Evolutionary conservation across 1,284 basidiomycete species (phyloP).

Genomic region (Cryptococcus sp.): DNA sequence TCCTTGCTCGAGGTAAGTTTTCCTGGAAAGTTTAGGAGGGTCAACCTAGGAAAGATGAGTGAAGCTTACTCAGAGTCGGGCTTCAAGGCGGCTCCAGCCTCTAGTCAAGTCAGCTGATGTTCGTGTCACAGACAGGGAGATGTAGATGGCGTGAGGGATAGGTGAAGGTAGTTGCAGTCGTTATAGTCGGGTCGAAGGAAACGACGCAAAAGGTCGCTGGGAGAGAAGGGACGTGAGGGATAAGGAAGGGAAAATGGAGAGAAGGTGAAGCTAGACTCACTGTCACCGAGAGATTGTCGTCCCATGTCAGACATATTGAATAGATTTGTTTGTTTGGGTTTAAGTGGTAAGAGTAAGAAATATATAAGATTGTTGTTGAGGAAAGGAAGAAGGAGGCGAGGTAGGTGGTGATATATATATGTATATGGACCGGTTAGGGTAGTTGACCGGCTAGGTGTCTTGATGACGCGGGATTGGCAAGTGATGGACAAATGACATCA

Average conservation of each 20-base stretch:
- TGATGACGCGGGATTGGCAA: no score
- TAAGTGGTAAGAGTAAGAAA: conserved; percentile 1
- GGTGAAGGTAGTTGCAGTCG: no score
- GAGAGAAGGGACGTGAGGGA: not conserved
- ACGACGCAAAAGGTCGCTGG: no score
- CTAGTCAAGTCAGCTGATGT: conserved; percentile 1
- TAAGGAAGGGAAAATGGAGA: not conserved
- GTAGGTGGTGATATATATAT: conserved; percentile 6
- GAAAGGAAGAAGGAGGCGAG: conserved; percentile 3
- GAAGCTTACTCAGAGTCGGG: conserved; percentile 40
- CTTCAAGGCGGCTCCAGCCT: conserved; percentile 39
- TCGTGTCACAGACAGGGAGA: not conserved
- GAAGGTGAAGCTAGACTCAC: conserved; percentile 11
- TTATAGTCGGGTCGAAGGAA: no score
- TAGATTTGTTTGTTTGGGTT: conserved; percentile 7
- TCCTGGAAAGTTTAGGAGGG: no score
- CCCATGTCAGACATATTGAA: conserved; percentile 34
- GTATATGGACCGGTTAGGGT: conserved; percentile 7
- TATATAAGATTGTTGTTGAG: conserved; percentile 2
- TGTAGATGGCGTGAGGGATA: not conserved
- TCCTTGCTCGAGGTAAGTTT: conserved; percentile 35
- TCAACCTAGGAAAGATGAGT: no score
- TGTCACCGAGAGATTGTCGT: conserved; percentile 34
- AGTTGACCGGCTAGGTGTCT: not conserved
- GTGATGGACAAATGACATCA: no score